Evolutionary conservation across 2,329 filamentous ascomycete species (phyloP).

Genomic region (Ophiocordyceps australis): DNA sequence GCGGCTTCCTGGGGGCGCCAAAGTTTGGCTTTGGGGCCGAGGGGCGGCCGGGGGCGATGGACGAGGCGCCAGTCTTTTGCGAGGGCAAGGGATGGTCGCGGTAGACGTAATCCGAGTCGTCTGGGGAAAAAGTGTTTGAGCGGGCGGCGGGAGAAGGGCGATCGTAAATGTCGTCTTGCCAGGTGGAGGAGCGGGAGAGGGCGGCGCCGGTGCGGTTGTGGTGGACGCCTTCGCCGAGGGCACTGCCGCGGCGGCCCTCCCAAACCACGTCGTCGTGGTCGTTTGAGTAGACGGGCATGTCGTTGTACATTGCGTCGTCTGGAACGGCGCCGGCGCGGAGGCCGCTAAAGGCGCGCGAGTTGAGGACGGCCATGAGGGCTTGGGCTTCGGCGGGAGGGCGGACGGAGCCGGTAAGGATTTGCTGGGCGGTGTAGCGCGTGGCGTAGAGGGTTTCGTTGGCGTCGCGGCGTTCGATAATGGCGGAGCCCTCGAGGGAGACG

Average conservation of each 20-base stretch:
- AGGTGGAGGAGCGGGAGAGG: conserved; percentile 37
- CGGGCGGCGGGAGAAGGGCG: conserved; percentile 26
- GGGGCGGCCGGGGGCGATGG: conserved; percentile 54
- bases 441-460: conserved; percentile 96
- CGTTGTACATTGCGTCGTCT: conserved; percentile 73
- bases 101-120: conserved; percentile 29
- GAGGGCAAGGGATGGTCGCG: conserved; percentile 21
- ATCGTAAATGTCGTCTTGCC: conserved; percentile 63
- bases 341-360: conserved; percentile 69
- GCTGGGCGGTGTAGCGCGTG: conserved; percentile 58
- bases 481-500: conserved; percentile 83
- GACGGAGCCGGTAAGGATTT: conserved; percentile 65
- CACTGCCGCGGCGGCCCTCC: conserved; percentile 53
- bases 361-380: conserved; percentile 69
- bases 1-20: conserved; percentile 32
- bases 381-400: conserved; percentile 66
- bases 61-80: conserved; percentile 28
- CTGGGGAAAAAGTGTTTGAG: conserved; percentile 30
- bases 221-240: background rate
- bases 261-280: conserved; percentile 67
- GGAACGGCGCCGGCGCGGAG: conserved; percentile 21
- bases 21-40: conserved; percentile 84
- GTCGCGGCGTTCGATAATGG: conserved; percentile 85
- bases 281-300: conserved; percentile 77
- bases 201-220: background rate